phyloP scores from a whole-genome alignment of 2,329 filamentous ascomycete genomes.

The Anthostomella pinea region DNA sequence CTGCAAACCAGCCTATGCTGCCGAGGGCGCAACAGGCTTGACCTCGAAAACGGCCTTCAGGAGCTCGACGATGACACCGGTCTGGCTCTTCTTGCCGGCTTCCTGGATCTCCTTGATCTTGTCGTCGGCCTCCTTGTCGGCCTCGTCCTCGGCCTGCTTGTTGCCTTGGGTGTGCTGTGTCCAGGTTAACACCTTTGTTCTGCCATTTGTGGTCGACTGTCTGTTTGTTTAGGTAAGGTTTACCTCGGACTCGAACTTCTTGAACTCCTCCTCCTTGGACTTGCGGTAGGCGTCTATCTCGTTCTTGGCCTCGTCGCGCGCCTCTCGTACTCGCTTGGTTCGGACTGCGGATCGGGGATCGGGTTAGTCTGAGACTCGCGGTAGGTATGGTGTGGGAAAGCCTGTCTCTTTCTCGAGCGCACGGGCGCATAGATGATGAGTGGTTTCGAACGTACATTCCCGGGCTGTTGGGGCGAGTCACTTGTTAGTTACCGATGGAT shows the following conservation, averaged over 20 bases:
- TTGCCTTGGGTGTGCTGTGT: constrained; percentile 87
- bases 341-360: constrained; percentile 51
- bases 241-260: constrained; percentile 80
- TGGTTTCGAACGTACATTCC: constrained; percentile 66
- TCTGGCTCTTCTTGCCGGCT: constrained; percentile 75
- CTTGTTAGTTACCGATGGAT: constrained; percentile 28
- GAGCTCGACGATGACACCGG: constrained; percentile 77
- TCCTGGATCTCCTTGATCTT: constrained; percentile 80
- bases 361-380: constrained; percentile 9
- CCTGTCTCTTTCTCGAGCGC: constrained; percentile 17
- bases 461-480: constrained; percentile 54
- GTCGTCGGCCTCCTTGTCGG: constrained; percentile 74
- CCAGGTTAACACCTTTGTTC: background rate
- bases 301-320: constrained; percentile 93
- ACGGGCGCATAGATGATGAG: background rate
- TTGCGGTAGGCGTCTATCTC: constrained; percentile 92
- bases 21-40: constrained; percentile 59
- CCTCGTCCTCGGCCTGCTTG: constrained; percentile 72
- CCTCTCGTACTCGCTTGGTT: constrained; percentile 96
- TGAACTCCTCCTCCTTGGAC: constrained; percentile 90
- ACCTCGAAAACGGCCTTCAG: constrained; percentile 83
- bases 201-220: no score
- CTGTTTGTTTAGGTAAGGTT: constrained; percentile 12
- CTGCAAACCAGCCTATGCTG: no score
- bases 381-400: constrained; percentile 1